Conservation (phyloP, 2,329 filamentous ascomycete genomes). For the Didymella pomorum region DNA sequence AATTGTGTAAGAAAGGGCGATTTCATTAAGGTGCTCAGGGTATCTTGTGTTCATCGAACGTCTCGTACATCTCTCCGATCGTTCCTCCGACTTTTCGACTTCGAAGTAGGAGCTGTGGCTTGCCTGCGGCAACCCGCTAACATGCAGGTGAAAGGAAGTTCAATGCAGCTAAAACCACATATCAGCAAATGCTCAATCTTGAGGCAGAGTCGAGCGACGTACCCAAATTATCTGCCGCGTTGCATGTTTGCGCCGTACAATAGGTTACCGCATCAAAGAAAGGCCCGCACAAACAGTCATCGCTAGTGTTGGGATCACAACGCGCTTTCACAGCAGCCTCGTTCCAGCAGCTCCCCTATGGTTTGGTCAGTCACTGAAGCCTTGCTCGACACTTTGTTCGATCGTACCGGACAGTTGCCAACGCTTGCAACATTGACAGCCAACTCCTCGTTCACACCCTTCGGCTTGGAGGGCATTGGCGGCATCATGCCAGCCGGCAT, state of each 20-base stretch:
- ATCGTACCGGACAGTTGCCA: slow-evolving; percentile 40
- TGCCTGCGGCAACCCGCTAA: slow-evolving; percentile 1
- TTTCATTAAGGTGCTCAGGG: slow-evolving; percentile 18
- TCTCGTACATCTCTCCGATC: neutral
- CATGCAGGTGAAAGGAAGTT: slow-evolving; percentile 21
- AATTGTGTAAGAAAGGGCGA: neutral
- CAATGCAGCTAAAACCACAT: slow-evolving; percentile 11
- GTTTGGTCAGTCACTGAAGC: slow-evolving; percentile 9
- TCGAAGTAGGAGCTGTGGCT: slow-evolving; percentile 3
- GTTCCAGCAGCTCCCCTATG: slow-evolving; percentile 46
- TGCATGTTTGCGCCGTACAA: slow-evolving; percentile 41
- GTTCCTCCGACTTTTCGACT: neutral
- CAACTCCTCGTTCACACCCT: slow-evolving; percentile 10
- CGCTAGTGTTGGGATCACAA: slow-evolving; percentile 44
- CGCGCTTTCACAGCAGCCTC: slow-evolving; percentile 36
- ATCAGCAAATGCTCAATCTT: slow-evolving; percentile 2
- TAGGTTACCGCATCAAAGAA: slow-evolving; percentile 45
- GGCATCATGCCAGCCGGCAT: neutral
- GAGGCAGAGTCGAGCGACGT: slow-evolving; percentile 17
- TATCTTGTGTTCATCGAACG: slow-evolving; percentile 16
- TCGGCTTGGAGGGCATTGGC: neutral
- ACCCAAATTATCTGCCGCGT: slow-evolving; percentile 44
- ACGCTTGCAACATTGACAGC: slow-evolving; percentile 27
- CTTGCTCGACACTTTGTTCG: neutral
- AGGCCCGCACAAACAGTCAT: slow-evolving; percentile 43